Evolutionary conservation across 2,329 filamentous ascomycete species (phyloP), one percentile per base, ranked within the genome.

Genomic region (Scedosporium boydii): DNA sequence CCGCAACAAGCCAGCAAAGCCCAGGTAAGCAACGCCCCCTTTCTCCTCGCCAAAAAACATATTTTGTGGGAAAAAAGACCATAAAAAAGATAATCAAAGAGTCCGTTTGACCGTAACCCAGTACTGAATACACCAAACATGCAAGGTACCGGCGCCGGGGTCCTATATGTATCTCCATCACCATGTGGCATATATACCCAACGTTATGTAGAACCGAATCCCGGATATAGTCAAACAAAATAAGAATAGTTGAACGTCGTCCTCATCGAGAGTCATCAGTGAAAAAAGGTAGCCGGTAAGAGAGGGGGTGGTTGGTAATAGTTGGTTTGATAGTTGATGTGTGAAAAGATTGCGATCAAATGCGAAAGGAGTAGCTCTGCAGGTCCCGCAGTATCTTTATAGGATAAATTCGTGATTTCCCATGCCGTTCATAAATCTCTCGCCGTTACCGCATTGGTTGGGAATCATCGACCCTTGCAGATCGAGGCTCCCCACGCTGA

Each of bases 401-500:
- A 61, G 16, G 29, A 61, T 61, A 44, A 38, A 56, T 6, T 61
- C 46, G 27, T 48, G 44, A 48, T 42, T 56, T 16, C 53, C 59
- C 46, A 56, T 18, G 9, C 59, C 59, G 29, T 61, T 55, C 59
- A 63, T 63, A 18, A 63, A 64, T 23, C 63, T 58, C 57, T 65
- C 56, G 42, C 62, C 51, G 58, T 29, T 23, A 16, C 60, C 23
- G 29, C 60, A 62, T 41, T 38, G 21, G 16, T 27, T 29, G 10
- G 53, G 55, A 60, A 65, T 42, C 41, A 70, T 65, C 63, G 71
- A 67, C 38, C 71, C 69, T 58, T 71, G 70, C 18, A 67, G 67
- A 60, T 74, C 69, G 34, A 71, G 66, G 60, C 71, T 74, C 38
- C 72, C 72, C 55, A 79, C 73, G 61, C 75, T 73, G 12, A 82